phyloP scores from a whole-genome alignment of 2,329 filamentous ascomycete species.

The Thermothelomyces thermophilus region DNA sequence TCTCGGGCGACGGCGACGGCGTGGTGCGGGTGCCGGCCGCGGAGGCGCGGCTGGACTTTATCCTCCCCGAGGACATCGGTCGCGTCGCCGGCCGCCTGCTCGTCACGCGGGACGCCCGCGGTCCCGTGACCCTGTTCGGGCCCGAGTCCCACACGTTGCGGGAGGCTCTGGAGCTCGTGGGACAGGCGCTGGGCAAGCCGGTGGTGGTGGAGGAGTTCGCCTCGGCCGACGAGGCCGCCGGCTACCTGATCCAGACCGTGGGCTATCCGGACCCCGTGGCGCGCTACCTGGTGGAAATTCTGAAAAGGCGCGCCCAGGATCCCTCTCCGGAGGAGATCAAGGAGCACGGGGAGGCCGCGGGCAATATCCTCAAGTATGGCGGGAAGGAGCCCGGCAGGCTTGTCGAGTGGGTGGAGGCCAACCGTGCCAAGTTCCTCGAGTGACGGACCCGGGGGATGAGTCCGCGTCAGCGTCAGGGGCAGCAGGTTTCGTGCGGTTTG shows the following conservation, averaged over 20 bases:
- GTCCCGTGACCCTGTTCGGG: background rate
- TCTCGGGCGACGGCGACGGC: slow-evolving; percentile 21
- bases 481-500: too few relatives aligned
- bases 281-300: background rate
- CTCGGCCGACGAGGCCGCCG: slow-evolving; percentile 1
- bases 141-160: background rate
- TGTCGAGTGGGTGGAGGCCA: background rate
- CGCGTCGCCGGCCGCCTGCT: slow-evolving; percentile 36
- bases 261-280: background rate
- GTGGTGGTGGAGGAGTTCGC: background rate
- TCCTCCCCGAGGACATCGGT: slow-evolving; percentile 41
- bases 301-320: background rate
- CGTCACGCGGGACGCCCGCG: slow-evolving; percentile 9
- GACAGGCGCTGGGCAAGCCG: background rate
- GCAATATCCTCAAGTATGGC: slow-evolving; percentile 2
- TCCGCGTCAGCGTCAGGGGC: too few relatives aligned
- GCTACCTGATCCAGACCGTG: background rate
- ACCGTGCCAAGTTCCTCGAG: background rate
- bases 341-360: background rate
- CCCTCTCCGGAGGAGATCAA: too few relatives aligned
- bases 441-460: too few relatives aligned
- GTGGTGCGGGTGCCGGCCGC: slow-evolving; percentile 30
- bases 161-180: background rate
- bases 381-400: background rate
- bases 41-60: slow-evolving; percentile 32